Evolutionary conservation across 1,284 basidiomycete species (phyloP), one percentile per base, ranked within the genome.

Genomic region (Mycena sp.): DNA sequence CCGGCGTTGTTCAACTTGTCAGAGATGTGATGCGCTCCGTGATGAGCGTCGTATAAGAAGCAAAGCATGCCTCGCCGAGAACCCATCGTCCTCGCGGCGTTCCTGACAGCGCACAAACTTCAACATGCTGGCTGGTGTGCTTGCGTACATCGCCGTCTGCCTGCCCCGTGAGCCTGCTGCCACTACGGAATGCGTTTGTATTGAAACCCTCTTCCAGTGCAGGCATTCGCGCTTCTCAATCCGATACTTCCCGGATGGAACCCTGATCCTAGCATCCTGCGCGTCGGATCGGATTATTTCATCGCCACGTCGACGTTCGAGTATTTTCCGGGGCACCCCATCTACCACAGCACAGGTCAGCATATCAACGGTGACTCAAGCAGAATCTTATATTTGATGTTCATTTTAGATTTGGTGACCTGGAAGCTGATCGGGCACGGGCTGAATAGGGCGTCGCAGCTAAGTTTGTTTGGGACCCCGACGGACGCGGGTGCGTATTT

Each of bases 221-320:
- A 46, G 4, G 65, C 53, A 3, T 14, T 37, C 9, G 68, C 69
- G 14, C 65, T 75, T 17, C 58, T 73, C 35, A 78, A 79, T 44
- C 78, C 78, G 6, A 78, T 80, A 25, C 67, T 79, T 7, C 75
- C 76, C 12, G 77, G 79, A 30, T 79, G 76, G 77, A 80, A 80
- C 54, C 77, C 78, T 11, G 79, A 80, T 66, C 79, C 79, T 2
- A 74, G 71, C 26, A 75, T 80, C 30, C 37, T 79, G 21, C 76
- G 77, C 51, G 77, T 79, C 43, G 77, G 74, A 12, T 53, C 70
- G 2, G 76, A 79, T 67, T 80, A 79, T 58, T 80, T 79, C 64
- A 72, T 79, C 52, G 71, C 73, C 2, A 80, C 78, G 1, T 80
- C 78, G 3, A 75, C 76, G 4, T 80, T 80, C 32, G 79, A 80